Evolutionary conservation across 495 filamentous ascomycete genomes (phyloP).

Genomic region (Hyaloscypha finlandica): DNA sequence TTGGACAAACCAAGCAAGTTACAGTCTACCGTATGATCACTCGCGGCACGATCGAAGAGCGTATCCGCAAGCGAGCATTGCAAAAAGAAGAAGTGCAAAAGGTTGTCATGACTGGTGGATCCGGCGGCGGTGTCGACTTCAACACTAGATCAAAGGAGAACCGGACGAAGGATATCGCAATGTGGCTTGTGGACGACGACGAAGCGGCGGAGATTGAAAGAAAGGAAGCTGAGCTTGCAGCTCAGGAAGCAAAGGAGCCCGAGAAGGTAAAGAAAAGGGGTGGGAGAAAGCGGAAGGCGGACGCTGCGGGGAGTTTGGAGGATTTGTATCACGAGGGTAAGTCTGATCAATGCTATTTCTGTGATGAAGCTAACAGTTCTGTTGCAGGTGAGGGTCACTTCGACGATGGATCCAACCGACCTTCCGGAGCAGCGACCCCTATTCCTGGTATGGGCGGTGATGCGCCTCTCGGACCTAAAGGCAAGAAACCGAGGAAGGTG

Average conservation of each 20-base stretch:
- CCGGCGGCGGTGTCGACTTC: conserved; percentile 84
- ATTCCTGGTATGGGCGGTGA: conserved; percentile 46
- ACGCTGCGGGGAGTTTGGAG: conserved; percentile 72
- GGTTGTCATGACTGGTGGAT: conserved; percentile 93
- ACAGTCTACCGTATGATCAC: conserved; percentile 98
- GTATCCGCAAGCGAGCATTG: conserved; percentile 93
- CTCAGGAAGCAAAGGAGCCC: conserved; percentile 50
- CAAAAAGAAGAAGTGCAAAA: conserved; percentile 99
- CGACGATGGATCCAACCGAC: conserved; percentile 77
- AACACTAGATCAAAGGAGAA: conserved; percentile 88
- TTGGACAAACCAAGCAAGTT: conserved; percentile 94
- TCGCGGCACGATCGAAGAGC: conserved; percentile 95
- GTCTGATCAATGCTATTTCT: conserved; percentile 36
- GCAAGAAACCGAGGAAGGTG: conserved; percentile 47
- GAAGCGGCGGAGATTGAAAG: conserved; percentile 88
- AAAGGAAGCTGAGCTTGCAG: conserved; percentile 80
- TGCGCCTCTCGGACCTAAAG: conserved; percentile 46
- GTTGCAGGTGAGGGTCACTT: conserved; percentile 86
- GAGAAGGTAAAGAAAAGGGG: conserved; percentile 61
- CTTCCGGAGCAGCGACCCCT: conserved; percentile 82
- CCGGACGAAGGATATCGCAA: conserved; percentile 90
- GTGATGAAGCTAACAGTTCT: conserved; percentile 26
- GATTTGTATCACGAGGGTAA: conserved; percentile 99
- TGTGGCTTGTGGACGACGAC: conserved; percentile 96
- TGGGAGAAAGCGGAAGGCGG: conserved; percentile 66